Evolutionary conservation across 1,284 basidiomycete genomes (phyloP), one percentile per base, ranked within the genome.

Genomic region (Stygiomarasmius scandens): DNA sequence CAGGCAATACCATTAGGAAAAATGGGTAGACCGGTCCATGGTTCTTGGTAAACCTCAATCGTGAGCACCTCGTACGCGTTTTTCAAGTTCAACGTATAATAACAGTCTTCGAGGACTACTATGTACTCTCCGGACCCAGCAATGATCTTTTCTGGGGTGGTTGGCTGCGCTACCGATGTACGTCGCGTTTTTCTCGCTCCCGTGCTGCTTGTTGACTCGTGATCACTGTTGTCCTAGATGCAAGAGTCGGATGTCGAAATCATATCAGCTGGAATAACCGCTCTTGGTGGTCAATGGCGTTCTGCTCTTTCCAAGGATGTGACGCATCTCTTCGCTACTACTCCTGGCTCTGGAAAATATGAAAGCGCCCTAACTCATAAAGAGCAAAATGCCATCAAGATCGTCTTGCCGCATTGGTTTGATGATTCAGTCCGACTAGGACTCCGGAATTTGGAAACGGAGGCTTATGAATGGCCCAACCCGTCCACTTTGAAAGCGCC

Each of bases 251-350:
- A 95, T 69, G 73, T 83, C 41, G 91, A 93, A 65, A 82, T 90
- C 5, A 81, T 95, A 43, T 82, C 82, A 0, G 87, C 86, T 0
- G 89, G 86, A 0, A 86, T 95, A 45, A 76, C 80, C 1, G 82
- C 86, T 0, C 82, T 92, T n/a, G 93, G 95, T 0, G 94, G 95
- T 2, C 88, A 91, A 69, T 93, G 86, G 83, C 81, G 89, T 14
- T 74, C 77, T 1, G 85, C 85, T 3, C 80, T 94, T 52, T 93
- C 92, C 0, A 82, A 83, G 58, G 93, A 96, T 61, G 88, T 94
- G 38, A 95, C 93, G 1, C 93, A 96, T 69, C 80, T 95, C 49
- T 89, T 96, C 64, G 85, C 86, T 27, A 71, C 87, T 24, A 72
- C 73, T 22, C 66, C 71, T 0, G 77, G 73, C 1, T 78, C 77